Base-by-base conservation (phyloP, 208 protist genomes). In the Angomonas deanei region DNA sequence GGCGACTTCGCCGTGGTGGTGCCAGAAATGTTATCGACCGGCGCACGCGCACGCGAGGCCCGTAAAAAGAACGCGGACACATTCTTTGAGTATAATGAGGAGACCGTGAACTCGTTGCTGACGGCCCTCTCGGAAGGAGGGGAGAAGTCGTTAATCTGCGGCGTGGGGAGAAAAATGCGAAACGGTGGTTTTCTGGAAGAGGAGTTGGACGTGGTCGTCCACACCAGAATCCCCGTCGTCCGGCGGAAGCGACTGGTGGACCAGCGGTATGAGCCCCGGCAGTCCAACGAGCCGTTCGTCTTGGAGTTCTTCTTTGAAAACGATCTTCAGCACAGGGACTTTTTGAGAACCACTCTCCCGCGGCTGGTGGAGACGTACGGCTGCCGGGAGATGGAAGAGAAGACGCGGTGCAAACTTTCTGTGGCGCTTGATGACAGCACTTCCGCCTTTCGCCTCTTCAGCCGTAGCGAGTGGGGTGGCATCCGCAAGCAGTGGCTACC, bases 151-250 rank as follows among this genome's bases (percentile, higher is more conserved):
- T 4, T 68, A 15, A 59, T 89, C 27, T 39, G 23, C 2, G 50
- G 53, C 0, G 28, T 88, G 5, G 54, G 77, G 0, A n/a, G 54
- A 6, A 60, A 57, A 5, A 70, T 91, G 33, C 74, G 81, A 11
- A 48, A 54, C 28, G 69, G 49, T 31, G 88, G 88, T 31, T 92
- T 94, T 62, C 55, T 63, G 6, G 84, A 82, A 52, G 63, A 79
- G 2, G 80, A 91, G 59, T 66, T 94, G 15, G 74, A 92, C 36
- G 63, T 57, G 0, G 61, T 94, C 10, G 11, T 76, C 23, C 50
- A 50, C 28, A 72, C 85, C 0, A 80, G 88, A 36, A 80, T 91
- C n/a, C 88, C 88, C 6, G 65, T 94, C 21, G 61, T 92, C 46
- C 77, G 77, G 39, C 82, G 80, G 21, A 70, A 75, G 62, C 6